Percentiles rank a stretch among this genome's conserved stretches.
These are phyloP conservation scores for Hymenoscyphus infarciens DNA, from an alignment of 2,329 filamentous ascomycete species.

Conservation along the genomic window DNA sequence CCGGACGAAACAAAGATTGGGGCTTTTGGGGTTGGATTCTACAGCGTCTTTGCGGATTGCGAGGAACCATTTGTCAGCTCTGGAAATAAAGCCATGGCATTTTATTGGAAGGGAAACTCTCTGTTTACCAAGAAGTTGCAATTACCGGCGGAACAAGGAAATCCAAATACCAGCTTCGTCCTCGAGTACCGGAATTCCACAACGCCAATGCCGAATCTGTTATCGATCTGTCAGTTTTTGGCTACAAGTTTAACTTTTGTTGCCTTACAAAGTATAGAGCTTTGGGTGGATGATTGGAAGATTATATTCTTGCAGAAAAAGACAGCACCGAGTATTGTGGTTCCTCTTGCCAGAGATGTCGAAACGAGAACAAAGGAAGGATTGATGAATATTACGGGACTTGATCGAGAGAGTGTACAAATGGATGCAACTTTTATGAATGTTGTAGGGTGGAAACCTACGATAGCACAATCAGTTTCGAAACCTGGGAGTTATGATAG, in stretches of 20 bases:
- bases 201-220: constrained; percentile 78
- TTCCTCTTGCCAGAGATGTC: constrained; percentile 73
- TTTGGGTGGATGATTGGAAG: constrained; percentile 85
- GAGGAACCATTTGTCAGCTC: constrained; percentile 97
- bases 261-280: constrained; percentile 78
- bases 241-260: constrained; percentile 96
- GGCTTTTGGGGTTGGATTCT: constrained; percentile 97
- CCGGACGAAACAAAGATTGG: constrained; percentile 99
- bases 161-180: constrained; percentile 81
- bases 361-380: constrained; percentile 81
- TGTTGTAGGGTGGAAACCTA: constrained; percentile 77
- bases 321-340: constrained; percentile 68
- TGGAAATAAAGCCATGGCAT: constrained; percentile 89
- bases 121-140: constrained; percentile 86
- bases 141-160: constrained; percentile 63
- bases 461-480: constrained; percentile 39
- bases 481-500: constrained; percentile 30
- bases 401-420: constrained; percentile 83
- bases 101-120: constrained; percentile 99
- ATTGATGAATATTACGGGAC: constrained; percentile 78
- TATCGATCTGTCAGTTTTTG: constrained; percentile 86
- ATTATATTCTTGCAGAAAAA: constrained; percentile 80
- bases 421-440: constrained; percentile 90
- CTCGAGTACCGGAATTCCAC: constrained; percentile 89
- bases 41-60: constrained; percentile 96